Conservation (phyloP, 208 protist species). For the Herpetomonas muscarum region DNA sequence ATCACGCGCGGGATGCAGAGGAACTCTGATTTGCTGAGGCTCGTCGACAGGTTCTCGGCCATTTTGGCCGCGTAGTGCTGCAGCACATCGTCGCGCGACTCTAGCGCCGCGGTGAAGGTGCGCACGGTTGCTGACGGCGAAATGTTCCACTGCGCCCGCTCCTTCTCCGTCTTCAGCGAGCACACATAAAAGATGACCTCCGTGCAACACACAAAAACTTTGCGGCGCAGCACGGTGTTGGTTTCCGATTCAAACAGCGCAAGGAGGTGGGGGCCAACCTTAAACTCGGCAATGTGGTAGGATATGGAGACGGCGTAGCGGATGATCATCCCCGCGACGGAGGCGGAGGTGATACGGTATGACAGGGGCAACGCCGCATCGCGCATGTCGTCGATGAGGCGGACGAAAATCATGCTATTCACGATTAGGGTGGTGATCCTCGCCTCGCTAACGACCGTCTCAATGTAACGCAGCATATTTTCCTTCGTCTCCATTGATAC, state of each 20-base stretch:
- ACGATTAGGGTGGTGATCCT: slow-evolving; percentile 81
- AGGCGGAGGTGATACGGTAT: slow-evolving; percentile 58
- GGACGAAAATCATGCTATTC: slow-evolving; percentile 88
- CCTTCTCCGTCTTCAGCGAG: slow-evolving; percentile 60
- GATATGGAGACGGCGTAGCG: slow-evolving; percentile 78
- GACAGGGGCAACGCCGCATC: slow-evolving; percentile 36
- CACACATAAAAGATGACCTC: slow-evolving; percentile 91
- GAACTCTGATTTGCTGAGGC: slow-evolving; percentile 35
- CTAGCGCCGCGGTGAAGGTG: slow-evolving; percentile 52
- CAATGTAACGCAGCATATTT: slow-evolving; percentile 88
- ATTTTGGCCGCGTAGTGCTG: slow-evolving; percentile 87
- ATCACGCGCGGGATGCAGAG: slow-evolving; percentile 59
- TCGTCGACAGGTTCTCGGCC: slow-evolving; percentile 87
- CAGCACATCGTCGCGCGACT: slow-evolving; percentile 70
- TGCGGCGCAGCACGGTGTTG: slow-evolving; percentile 58
- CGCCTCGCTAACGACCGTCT: slow-evolving; percentile 65
- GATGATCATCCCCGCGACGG: slow-evolving; percentile 85
- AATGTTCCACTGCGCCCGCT: slow-evolving; percentile 61
- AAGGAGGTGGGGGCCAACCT: slow-evolving; percentile 59
- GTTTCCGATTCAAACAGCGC: slow-evolving; percentile 47
- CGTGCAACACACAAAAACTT: slow-evolving; percentile 75
- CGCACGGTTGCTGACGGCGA: slow-evolving; percentile 22
- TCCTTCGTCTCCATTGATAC: slow-evolving; percentile 43
- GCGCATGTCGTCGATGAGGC: slow-evolving; percentile 75
- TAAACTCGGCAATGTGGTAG: slow-evolving; percentile 49